Conservation (phyloP, 176 grass and related monocot species). For the Hordeum marinum region DNA sequence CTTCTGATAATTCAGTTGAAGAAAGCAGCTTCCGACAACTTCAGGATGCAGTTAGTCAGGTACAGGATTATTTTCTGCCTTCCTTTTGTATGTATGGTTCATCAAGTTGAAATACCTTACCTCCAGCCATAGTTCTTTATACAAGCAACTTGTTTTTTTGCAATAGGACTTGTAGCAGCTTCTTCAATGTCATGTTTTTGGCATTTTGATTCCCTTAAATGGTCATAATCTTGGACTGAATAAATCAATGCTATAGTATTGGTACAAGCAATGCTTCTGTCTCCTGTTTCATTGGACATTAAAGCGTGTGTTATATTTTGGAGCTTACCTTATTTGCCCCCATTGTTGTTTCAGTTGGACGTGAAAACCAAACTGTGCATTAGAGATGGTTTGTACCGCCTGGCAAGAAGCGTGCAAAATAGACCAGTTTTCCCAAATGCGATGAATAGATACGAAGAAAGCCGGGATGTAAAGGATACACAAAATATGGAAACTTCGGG, state of each 20-base stretch:
- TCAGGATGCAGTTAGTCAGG: constrained; percentile 82
- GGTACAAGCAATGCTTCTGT: neutral
- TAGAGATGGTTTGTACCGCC: constrained; percentile 92
- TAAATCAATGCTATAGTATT: neutral
- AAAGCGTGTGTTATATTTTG: constrained; percentile 24
- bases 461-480: constrained; percentile 35
- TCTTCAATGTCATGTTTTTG: neutral
- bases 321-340: constrained; percentile 1
- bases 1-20: constrained; percentile 58
- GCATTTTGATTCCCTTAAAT: constrained; percentile 9
- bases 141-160: neutral
- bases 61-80: constrained; percentile 26
- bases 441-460: constrained; percentile 45
- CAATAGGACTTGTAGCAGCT: neutral
- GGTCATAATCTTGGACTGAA: neutral
- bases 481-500: constrained; percentile 32
- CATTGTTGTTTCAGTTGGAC: constrained; percentile 73
- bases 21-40: constrained; percentile 72
- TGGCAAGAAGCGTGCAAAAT: constrained; percentile 76
- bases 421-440: constrained; percentile 57
- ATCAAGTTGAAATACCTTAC: constrained; percentile 7
- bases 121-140: neutral
- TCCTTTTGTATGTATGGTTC: neutral
- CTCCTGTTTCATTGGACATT: constrained; percentile 7
- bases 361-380: constrained; percentile 75